phyloP scores from a whole-genome alignment of 1,139 yeast genomes.

The Pichia cactophila region DNA sequence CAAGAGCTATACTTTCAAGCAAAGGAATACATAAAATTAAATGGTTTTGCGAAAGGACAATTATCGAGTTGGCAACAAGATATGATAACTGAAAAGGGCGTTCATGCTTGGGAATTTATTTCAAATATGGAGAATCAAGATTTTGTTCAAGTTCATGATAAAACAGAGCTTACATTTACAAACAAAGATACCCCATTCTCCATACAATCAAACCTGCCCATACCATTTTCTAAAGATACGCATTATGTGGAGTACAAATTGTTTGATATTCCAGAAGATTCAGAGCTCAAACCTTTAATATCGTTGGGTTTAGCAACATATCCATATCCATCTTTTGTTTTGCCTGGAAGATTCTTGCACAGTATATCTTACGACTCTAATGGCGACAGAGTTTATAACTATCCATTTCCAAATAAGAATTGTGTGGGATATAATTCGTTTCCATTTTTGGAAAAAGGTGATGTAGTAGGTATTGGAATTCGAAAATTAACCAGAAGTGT shows the following conservation, averaged over 20 bases:
- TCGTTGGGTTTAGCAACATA: constrained; percentile 40
- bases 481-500: constrained; percentile 54
- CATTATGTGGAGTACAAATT: constrained; percentile 85
- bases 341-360: constrained; percentile 49
- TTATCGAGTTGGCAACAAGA: constrained; percentile 44
- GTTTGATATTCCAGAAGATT: constrained; percentile 50
- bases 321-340: constrained; percentile 54
- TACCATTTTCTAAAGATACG: constrained; percentile 73
- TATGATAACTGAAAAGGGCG: constrained; percentile 84
- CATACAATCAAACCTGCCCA: constrained; percentile 76
- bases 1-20: constrained; percentile 76
- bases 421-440: constrained; percentile 22
- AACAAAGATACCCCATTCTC: constrained; percentile 66
- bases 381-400: constrained; percentile 45
- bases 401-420: constrained; percentile 33
- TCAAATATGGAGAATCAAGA: constrained; percentile 58
- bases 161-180: constrained; percentile 71
- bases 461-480: constrained; percentile 62
- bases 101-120: constrained; percentile 85
- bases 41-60: constrained; percentile 43
- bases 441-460: constrained; percentile 47
- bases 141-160: constrained; percentile 44
- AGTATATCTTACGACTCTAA: constrained; percentile 45
- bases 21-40: constrained; percentile 45
- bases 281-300: constrained; percentile 14